These are phyloP conservation scores for Carnegiea gigantea DNA, from an alignment of 179 eudicot species.

Conservation along the genomic window DNA sequence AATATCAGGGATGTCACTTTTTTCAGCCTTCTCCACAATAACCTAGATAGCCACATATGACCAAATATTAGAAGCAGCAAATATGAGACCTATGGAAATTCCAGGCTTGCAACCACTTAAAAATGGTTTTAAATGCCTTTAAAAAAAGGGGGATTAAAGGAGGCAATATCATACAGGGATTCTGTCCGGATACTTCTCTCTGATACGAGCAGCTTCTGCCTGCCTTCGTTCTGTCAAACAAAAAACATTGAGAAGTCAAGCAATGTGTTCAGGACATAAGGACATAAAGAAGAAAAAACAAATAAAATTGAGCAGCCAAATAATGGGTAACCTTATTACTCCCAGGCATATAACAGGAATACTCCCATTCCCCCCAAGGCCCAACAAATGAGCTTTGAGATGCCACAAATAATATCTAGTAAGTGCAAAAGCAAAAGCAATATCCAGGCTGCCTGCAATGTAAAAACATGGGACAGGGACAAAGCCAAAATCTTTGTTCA, in stretches of 20 bases:
- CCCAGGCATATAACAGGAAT: not conserved
- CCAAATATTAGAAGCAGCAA: not conserved
- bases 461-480: not conserved
- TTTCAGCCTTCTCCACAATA: conserved; percentile 70
- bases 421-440: not conserved
- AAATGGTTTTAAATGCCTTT: not conserved
- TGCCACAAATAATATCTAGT: not conserved
- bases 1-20: conserved; percentile 65
- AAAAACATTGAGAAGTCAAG: not conserved
- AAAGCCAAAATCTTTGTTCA: not conserved
- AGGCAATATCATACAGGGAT: conserved; percentile 30
- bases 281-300: not conserved
- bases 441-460: not conserved
- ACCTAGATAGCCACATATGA: conserved; percentile 30
- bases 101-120: not conserved
- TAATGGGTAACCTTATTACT: not conserved
- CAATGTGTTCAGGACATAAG: not conserved
- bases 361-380: not conserved
- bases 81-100: not conserved
- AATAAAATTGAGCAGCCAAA: not conserved
- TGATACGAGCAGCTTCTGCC: conserved; percentile 40
- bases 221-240: conserved; percentile 33
- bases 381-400: not conserved
- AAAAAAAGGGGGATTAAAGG: not conserved
- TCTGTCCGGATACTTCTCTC: conserved; percentile 43